Evolutionary conservation across 352 stramenopile genomes (phyloP).

Genomic region (Globisporangium splendens): DNA sequence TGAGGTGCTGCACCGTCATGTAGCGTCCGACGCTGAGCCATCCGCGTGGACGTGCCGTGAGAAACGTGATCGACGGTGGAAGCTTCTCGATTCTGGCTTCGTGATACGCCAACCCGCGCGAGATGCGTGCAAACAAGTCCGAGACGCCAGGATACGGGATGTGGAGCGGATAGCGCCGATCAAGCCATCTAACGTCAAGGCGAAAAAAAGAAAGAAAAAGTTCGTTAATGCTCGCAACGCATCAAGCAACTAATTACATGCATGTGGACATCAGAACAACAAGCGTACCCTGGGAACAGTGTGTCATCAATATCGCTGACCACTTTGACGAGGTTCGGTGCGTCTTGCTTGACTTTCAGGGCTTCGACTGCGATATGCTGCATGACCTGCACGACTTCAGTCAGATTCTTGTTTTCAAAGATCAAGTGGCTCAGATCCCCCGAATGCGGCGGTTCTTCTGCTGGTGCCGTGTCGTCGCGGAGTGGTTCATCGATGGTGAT

Average conservation of each 20-base stretch:
- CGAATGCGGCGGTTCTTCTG: constrained; percentile 49
- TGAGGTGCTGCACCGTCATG: constrained; percentile 75
- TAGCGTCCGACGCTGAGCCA: constrained; percentile 79
- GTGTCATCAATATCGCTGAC: constrained; percentile 88
- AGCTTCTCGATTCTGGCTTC: constrained; percentile 27
- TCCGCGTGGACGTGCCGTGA: constrained; percentile 72
- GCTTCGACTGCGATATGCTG: constrained; percentile 82
- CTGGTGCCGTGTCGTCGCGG: neutral
- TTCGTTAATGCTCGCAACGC: no score
- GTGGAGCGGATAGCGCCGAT: constrained; percentile 70
- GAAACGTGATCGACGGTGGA: constrained; percentile 69
- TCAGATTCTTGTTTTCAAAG: constrained; percentile 75
- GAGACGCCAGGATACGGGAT: constrained; percentile 78
- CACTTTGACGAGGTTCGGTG: constrained; percentile 72
- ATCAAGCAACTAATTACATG: no score
- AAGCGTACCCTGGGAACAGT: constrained; percentile 53
- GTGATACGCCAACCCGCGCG: constrained; percentile 36
- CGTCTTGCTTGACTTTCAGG: constrained; percentile 54
- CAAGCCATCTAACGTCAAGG: constrained; percentile 41
- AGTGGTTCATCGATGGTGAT: neutral
- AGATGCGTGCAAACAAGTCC: constrained; percentile 65
- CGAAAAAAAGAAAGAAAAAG: neutral
- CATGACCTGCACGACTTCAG: constrained; percentile 76
- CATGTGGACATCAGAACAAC: neutral
- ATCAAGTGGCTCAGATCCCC: constrained; percentile 78